Percentiles rank a stretch among this genome's conserved stretches.
These are phyloP conservation scores for Kondoa malvinella DNA, from an alignment of 768 basidiomycete genomes.

Conservation along the genomic window DNA sequence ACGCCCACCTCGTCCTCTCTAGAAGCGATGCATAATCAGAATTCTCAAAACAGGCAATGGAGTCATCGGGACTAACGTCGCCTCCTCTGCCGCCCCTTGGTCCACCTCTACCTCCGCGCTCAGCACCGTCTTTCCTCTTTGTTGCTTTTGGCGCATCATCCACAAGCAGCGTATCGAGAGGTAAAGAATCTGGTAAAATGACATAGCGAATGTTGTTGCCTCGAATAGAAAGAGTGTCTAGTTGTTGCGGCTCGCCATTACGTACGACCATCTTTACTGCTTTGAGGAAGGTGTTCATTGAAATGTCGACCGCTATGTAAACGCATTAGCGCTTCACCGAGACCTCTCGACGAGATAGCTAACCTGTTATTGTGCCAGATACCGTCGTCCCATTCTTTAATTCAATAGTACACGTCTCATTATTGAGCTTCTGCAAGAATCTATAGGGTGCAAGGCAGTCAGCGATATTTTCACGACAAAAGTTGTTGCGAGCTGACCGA, in stretches of 20 bases:
- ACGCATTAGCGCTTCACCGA: background rate
- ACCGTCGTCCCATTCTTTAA: constrained; percentile 92
- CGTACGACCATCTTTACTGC: constrained; percentile 90
- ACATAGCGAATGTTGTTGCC: constrained; percentile 96
- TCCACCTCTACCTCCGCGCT: constrained; percentile 4
- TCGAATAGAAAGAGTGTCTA: constrained; percentile 82
- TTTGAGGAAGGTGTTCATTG: constrained; percentile 98
- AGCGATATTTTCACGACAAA: constrained; percentile 2
- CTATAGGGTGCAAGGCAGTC: background rate
- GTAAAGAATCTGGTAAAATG: constrained; percentile 90
- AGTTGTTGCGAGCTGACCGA: constrained; percentile 8
- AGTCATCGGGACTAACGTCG: background rate
- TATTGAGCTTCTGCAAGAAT: constrained; percentile 98
- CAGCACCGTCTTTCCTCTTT: constrained; percentile 57
- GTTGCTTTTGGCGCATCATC: constrained; percentile 97
- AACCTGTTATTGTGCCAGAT: constrained; percentile 92
- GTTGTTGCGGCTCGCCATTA: constrained; percentile 66
- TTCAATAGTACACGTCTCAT: constrained; percentile 95
- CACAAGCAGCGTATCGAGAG: constrained; percentile 86
- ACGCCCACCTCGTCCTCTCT: background rate
- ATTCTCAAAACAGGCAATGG: background rate
- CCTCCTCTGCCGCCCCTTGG: constrained; percentile 6
- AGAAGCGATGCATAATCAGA: background rate
- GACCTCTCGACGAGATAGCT: constrained; percentile 24
- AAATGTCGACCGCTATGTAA: constrained; percentile 78